Evolutionary conservation across 805 yeast species (phyloP).

Genomic region (Monosporozyma unispora): DNA sequence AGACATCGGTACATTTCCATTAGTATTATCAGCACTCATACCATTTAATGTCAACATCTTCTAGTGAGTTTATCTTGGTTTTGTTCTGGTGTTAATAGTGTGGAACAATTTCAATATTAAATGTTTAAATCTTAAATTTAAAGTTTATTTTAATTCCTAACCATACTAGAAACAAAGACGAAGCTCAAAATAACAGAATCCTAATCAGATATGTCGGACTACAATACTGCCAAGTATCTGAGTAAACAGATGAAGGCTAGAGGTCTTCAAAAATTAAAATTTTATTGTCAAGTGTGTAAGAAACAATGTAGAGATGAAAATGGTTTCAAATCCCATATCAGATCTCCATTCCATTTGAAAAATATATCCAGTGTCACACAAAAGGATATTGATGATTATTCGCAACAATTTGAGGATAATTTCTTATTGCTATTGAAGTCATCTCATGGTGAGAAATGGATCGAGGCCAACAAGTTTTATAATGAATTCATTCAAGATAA

Average conservation of each 20-base stretch:
- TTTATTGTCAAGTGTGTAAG: constrained; percentile 85
- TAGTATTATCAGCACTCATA: neutral
- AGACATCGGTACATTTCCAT: constrained; percentile 18
- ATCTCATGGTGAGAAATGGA: constrained; percentile 71
- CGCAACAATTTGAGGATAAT: constrained; percentile 49
- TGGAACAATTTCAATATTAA: neutral
- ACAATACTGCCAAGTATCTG: constrained; percentile 59
- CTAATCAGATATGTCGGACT: constrained; percentile 7
- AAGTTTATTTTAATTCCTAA: neutral
- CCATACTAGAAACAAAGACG: neutral
- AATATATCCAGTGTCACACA: constrained; percentile 43
- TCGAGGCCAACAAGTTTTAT: constrained; percentile 78
- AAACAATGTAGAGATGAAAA: constrained; percentile 95
- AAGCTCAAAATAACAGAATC: no score
- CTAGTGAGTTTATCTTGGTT: neutral
- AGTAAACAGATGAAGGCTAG: constrained; percentile 70
- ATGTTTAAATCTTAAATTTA: neutral
- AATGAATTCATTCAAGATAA: constrained; percentile 80
- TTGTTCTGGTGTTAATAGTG: neutral
- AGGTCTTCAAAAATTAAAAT: constrained; percentile 78
- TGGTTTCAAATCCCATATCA: constrained; percentile 86
- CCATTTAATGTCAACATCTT: neutral
- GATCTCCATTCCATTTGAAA: constrained; percentile 66
- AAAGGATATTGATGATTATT: constrained; percentile 47
- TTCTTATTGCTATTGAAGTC: constrained; percentile 54